These are phyloP conservation scores for Ploettnerulaceae sp. DNA, from an alignment of 2,329 filamentous ascomycete species.

Conservation along the genomic window DNA sequence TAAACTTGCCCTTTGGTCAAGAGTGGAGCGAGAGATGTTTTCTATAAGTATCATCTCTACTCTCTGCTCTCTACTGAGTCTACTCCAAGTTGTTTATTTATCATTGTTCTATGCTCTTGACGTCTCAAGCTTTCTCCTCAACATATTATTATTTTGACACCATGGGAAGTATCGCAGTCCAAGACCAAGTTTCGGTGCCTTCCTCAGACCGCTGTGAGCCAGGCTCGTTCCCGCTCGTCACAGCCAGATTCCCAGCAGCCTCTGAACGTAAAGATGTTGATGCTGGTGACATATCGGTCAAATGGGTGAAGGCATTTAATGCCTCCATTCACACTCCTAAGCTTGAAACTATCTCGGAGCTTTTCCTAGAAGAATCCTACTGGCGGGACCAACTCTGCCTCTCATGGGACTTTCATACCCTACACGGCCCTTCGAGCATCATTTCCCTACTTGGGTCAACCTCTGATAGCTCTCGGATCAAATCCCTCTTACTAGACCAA, in stretches of 20 bases:
- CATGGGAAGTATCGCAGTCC: constrained; percentile 22
- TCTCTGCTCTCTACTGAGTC: not conserved
- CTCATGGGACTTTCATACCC: constrained; percentile 51
- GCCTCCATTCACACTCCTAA: constrained; percentile 36
- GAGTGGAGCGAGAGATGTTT: not conserved
- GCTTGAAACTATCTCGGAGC: constrained; percentile 31
- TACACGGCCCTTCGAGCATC: constrained; percentile 41
- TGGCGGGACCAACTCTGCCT: constrained; percentile 56
- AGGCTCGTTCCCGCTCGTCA: constrained; percentile 25
- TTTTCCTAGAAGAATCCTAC: constrained; percentile 45
- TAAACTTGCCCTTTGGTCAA: not conserved
- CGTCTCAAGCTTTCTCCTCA: not conserved
- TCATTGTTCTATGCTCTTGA: not conserved
- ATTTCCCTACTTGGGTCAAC: constrained; percentile 31
- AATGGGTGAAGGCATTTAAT: constrained; percentile 34
- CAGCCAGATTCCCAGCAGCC: constrained; percentile 19
- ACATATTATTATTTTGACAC: not conserved
- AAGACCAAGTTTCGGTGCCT: constrained; percentile 5
- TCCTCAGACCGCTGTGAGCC: constrained; percentile 26
- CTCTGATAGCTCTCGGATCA: constrained; percentile 29
- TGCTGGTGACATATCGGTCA: constrained; percentile 10
- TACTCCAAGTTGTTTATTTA: too few species aligned
- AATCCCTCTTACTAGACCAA: constrained; percentile 36
- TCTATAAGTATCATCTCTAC: not conserved
- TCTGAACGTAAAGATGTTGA: constrained; percentile 12